Evolutionary conservation across 306 rosid species (phyloP), one percentile per base, ranked within the genome.

Genomic region (Senna siamea): DNA sequence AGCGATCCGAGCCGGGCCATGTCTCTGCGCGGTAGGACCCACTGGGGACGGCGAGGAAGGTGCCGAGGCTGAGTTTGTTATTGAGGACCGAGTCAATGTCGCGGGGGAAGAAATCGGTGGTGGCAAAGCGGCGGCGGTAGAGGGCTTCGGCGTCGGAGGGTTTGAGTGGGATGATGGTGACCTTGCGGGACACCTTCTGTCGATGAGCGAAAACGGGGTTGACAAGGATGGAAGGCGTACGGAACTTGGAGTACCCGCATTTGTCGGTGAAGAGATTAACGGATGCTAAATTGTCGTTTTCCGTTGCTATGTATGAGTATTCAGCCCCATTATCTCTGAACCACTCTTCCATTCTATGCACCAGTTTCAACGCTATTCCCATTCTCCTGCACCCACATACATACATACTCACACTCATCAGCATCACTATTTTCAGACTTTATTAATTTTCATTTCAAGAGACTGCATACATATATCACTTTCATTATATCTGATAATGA

Each of bases 271-370:
- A 94, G 57, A 94, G 89, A 15, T 77, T 85, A 18, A 89, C 84
- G 51, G 95, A 94, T 5, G 97, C 90, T 71, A 88, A 72, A 79
- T 94, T 94, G 83, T 92, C 97, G 71, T 83, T 88, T 43, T 89
- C 99, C 10, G 99, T 94, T 4, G 99, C 96, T 76, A 94, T 85
- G 77, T 94, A 94, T 0, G 99, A 89, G 81, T 94, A 94, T 56
- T 92, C 97, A 0, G 91, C 89, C 0, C 97, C 96, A 28, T 88
- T 88, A 6, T 80, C 85, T 26, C 79, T 74, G 62, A 94, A 89
- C 99, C 99, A 94, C 4, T 73, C 83, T 79, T 94, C 99, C 79
- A 89, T 72, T 73, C 69, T 68, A 0, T 69, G 28, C 38, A 94
- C 97, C 18, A 94, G 85, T 78, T 88, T 83, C 47, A 85, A 75